Evolutionary conservation across 2,329 filamentous ascomycete genomes (phyloP).

Genomic region (Pseudopyrenochaeta lycopersici): DNA sequence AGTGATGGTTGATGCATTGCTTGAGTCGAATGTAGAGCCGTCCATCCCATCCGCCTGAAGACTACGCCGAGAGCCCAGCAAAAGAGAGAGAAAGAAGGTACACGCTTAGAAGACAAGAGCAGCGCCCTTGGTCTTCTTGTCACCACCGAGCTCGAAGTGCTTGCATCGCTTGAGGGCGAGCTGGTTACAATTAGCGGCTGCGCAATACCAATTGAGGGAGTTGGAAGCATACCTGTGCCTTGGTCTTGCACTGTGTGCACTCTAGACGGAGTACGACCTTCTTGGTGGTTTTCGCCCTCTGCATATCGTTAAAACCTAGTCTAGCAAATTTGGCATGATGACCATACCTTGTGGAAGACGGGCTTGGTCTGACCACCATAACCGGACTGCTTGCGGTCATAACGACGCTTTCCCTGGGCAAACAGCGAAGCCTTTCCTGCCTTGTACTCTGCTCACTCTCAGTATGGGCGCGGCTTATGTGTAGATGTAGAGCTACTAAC

Average conservation of each 20-base stretch:
- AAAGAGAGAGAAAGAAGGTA: slow-evolving; percentile 54
- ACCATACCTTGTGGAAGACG: slow-evolving; percentile 84
- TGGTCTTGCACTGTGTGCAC: slow-evolving; percentile 88
- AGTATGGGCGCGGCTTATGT: slow-evolving; percentile 26
- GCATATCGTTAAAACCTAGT: slow-evolving; percentile 21
- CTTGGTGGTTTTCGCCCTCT: slow-evolving; percentile 99
- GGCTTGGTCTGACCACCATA: slow-evolving; percentile 99
- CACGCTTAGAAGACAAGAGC: slow-evolving; percentile 96
- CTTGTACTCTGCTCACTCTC: slow-evolving; percentile 75
- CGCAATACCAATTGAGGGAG: too few species aligned
- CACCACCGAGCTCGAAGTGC: slow-evolving; percentile 99
- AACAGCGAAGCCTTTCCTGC: slow-evolving; percentile 94
- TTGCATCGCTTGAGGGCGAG: slow-evolving; percentile 99
- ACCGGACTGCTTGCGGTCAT: slow-evolving; percentile 89
- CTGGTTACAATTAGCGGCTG: slow-evolving; percentile 68
- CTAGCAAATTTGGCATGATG: background rate
- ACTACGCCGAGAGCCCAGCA: slow-evolving; percentile 51
- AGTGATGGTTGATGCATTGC: slow-evolving; percentile 36
- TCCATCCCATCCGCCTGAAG: slow-evolving; percentile 47
- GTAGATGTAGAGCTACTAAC: slow-evolving; percentile 31
- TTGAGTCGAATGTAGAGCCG: slow-evolving; percentile 46
- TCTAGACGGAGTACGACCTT: slow-evolving; percentile 99
- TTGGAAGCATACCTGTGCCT: slow-evolving; percentile 40
- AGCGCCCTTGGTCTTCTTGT: slow-evolving; percentile 99
- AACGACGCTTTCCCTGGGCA: slow-evolving; percentile 99